A percentile compares a stretch with the other conserved stretches of the same genome.
Conservation (phyloP, 2,329 filamentous ascomycete species). For the Ceratocystis albifundus region DNA sequence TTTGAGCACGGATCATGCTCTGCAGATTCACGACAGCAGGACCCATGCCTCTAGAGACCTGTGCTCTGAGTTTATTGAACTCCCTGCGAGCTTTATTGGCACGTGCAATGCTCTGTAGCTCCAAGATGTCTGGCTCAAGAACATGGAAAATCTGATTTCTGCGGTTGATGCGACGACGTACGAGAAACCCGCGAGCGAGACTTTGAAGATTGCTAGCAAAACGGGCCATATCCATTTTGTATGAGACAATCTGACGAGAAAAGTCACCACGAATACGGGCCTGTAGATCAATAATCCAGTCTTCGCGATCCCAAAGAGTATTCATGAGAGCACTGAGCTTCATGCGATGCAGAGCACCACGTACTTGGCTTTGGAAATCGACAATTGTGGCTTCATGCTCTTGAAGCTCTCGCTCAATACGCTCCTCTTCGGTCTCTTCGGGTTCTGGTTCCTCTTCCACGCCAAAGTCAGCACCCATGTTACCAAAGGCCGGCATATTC, state of each 20-base stretch:
- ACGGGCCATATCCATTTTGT: constrained; percentile 67
- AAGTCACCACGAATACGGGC: constrained; percentile 79
- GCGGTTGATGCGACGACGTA: constrained; percentile 50
- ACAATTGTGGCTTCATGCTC: constrained; percentile 61
- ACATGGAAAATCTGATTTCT: constrained; percentile 58
- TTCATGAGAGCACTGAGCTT: constrained; percentile 76
- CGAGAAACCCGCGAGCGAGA: constrained; percentile 60
- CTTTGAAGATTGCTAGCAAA: constrained; percentile 77
- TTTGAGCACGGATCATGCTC: constrained; percentile 62
- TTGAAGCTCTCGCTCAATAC: constrained; percentile 66
- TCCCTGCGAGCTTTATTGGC: constrained; percentile 15
- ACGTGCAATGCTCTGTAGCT: constrained; percentile 53
- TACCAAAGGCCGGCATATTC: constrained; percentile 94
- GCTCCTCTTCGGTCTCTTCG: constrained; percentile 81
- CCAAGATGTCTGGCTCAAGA: constrained; percentile 59
- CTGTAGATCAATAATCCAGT: constrained; percentile 68
- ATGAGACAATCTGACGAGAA: constrained; percentile 68
- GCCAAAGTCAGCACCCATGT: constrained; percentile 92
- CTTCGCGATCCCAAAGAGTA: constrained; percentile 74
- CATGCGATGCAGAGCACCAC: constrained; percentile 68
- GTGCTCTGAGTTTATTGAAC: not conserved
- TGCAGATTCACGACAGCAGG: constrained; percentile 43
- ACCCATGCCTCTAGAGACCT: constrained; percentile 9
- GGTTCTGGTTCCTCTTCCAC: constrained; percentile 66
- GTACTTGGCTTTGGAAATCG: constrained; percentile 77